Evolutionary conservation across 2,329 filamentous ascomycete genomes (phyloP).

Genomic region (Pseudogymnoascus pannorum): DNA sequence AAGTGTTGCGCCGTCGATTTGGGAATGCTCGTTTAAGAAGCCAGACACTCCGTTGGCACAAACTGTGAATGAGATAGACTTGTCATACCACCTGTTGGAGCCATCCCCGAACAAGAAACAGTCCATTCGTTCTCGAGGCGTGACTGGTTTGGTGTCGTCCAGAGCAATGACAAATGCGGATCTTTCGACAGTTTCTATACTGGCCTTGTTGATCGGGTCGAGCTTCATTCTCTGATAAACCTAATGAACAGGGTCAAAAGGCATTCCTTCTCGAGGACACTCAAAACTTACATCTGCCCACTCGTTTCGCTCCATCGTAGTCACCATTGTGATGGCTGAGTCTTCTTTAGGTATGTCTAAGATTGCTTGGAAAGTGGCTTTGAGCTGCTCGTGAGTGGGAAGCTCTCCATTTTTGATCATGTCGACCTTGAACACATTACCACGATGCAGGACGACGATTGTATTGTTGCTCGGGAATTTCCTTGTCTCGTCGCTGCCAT

Average conservation of each 20-base stretch:
- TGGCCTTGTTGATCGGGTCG: conserved; percentile 14
- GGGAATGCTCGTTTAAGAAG: conserved; percentile 21
- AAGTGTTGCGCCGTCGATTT: conserved; percentile 19
- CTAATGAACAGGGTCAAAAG: background rate
- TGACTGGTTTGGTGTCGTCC: conserved; percentile 20
- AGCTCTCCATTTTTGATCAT: conserved; percentile 13
- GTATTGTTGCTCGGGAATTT: conserved; percentile 25
- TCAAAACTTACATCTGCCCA: conserved; percentile 20
- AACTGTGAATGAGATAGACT: conserved; percentile 23
- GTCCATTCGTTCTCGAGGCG: conserved; percentile 16
- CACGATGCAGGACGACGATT: conserved; percentile 21
- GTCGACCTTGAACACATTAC: conserved; percentile 25
- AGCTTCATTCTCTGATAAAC: conserved; percentile 8
- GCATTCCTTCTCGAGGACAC: background rate
- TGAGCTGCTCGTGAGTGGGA: conserved; percentile 15
- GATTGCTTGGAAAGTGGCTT: conserved; percentile 21
- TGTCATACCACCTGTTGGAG: conserved; percentile 25
- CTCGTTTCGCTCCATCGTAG: conserved; percentile 20
- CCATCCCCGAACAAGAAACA: conserved; percentile 20
- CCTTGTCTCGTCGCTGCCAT: conserved; percentile 18
- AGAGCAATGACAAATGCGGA: conserved; percentile 23
- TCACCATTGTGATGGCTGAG: conserved; percentile 20
- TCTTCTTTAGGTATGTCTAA: conserved; percentile 14
- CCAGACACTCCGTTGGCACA: conserved; percentile 23
- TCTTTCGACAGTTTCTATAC: conserved; percentile 17